Evolutionary conservation across 1,284 basidiomycete genomes (phyloP).

Genomic region (Inonotus hispidus): DNA sequence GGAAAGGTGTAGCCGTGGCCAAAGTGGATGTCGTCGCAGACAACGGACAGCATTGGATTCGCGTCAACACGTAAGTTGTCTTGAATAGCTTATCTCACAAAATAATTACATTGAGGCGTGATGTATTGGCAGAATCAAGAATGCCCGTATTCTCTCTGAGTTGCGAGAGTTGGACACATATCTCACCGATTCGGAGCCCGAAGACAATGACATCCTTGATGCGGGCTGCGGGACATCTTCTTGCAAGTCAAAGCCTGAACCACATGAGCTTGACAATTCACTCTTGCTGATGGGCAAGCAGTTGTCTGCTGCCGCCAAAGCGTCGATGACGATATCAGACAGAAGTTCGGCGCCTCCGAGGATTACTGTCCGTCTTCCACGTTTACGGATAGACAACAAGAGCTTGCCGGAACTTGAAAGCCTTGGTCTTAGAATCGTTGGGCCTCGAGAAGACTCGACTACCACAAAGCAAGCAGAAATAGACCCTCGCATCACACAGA

Average conservation of each 20-base stretch:
- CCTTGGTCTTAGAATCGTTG: slow-evolving; percentile 3
- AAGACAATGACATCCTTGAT: slow-evolving; percentile 32
- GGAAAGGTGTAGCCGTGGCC: slow-evolving; percentile 37
- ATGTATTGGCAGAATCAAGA: slow-evolving; percentile 58
- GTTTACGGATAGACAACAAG: slow-evolving; percentile 44
- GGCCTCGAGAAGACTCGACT: neutral
- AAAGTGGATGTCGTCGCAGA: slow-evolving; percentile 79
- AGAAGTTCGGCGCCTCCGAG: slow-evolving; percentile 29
- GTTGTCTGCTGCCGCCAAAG: slow-evolving; percentile 54
- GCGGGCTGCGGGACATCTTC: slow-evolving; percentile 23
- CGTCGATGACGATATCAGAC: neutral
- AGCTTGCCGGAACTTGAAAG: neutral
- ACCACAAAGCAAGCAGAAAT: slow-evolving; percentile 25
- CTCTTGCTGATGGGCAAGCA: slow-evolving; percentile 56
- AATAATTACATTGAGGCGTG: neutral
- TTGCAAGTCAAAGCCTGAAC: slow-evolving; percentile 13
- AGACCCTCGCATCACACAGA: slow-evolving; percentile 59
- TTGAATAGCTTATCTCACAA: neutral
- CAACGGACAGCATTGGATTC: slow-evolving; percentile 68
- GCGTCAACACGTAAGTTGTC: slow-evolving; percentile 77
- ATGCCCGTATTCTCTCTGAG: slow-evolving; percentile 68
- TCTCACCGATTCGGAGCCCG: slow-evolving; percentile 58
- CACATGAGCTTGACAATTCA: slow-evolving; percentile 67
- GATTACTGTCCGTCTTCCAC: slow-evolving; percentile 63
- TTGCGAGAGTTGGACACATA: slow-evolving; percentile 81